Evolutionary conservation across 129 eudicot genomes (phyloP).

Genomic region (Deinandra increscens): DNA sequence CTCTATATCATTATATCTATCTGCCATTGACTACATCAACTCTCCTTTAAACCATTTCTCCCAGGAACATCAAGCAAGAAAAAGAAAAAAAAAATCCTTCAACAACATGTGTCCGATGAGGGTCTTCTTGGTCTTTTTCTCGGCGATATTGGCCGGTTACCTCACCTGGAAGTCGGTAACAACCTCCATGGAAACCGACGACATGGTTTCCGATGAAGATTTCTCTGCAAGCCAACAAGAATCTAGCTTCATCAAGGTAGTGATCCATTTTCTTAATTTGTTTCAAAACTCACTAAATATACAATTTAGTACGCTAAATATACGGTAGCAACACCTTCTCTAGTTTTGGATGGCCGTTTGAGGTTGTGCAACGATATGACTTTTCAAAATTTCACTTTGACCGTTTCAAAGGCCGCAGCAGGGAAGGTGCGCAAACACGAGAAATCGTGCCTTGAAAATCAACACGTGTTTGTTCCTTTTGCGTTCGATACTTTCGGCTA

Average conservation of each 20-base stretch:
- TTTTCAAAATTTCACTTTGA: too few species aligned
- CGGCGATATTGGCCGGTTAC: slow-evolving; percentile 17
- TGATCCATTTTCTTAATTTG: background rate
- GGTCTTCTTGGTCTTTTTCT: slow-evolving; percentile 16
- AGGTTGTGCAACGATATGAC: too few species aligned
- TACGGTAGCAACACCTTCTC: too few species aligned
- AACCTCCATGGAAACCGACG: background rate
- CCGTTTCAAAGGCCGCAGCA: too few species aligned
- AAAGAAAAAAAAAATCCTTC: background rate
- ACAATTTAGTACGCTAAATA: background rate
- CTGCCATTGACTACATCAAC: slow-evolving; percentile 4
- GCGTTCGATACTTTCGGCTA: too few species aligned
- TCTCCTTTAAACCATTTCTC: slow-evolving; percentile 3
- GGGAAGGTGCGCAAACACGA: too few species aligned
- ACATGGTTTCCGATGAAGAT: slow-evolving; percentile 28
- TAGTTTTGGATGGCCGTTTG: too few species aligned
- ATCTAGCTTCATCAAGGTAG: slow-evolving; percentile 33
- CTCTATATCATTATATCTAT: background rate
- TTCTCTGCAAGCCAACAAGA: slow-evolving; percentile 17
- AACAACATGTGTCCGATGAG: slow-evolving; percentile 22
- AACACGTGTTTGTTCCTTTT: too few species aligned
- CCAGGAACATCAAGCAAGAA: slow-evolving; percentile 4
- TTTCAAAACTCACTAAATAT: background rate
- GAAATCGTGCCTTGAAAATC: too few species aligned
- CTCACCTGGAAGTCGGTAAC: slow-evolving; percentile 8